These are phyloP conservation scores for Malbranchea zuffiana DNA, from an alignment of 2,329 filamentous ascomycete species.

Conservation along the genomic window DNA sequence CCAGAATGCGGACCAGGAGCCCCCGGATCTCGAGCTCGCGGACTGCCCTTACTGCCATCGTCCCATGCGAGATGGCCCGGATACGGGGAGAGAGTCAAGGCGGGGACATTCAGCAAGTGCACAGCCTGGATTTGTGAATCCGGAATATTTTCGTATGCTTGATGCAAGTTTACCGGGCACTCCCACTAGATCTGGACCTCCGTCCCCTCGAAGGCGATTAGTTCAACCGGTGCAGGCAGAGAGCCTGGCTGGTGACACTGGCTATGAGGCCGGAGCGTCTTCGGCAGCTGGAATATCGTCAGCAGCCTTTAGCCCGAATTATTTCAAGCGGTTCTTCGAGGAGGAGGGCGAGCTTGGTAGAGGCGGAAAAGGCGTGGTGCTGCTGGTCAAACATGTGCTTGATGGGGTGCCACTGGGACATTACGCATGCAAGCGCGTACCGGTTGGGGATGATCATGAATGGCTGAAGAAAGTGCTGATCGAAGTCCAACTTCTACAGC, in stretches of 20 bases:
- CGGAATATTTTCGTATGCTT: constrained; percentile 92
- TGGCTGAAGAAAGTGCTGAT: constrained; percentile 92
- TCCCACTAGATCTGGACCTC: constrained; percentile 21
- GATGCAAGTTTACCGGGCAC: constrained; percentile 43
- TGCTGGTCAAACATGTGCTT: constrained; percentile 85
- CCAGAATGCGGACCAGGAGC: constrained; percentile 45
- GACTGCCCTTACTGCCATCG: constrained; percentile 90
- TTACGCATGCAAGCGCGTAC: constrained; percentile 94
- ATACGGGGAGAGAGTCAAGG: constrained; percentile 28
- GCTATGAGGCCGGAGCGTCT: neutral
- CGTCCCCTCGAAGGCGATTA: constrained; percentile 41
- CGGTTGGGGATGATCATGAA: constrained; percentile 84
- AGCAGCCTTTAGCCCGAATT: constrained; percentile 80
- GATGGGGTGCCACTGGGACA: constrained; percentile 80
- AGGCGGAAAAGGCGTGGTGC: constrained; percentile 87
- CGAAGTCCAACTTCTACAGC: constrained; percentile 85
- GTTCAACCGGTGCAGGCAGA: constrained; percentile 37
- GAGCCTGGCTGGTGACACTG: constrained; percentile 7
- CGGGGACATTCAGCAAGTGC: constrained; percentile 23
- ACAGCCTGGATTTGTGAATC: constrained; percentile 65
- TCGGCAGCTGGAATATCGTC: constrained; percentile 58
- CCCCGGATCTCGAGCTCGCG: constrained; percentile 44
- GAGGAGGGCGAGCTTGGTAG: constrained; percentile 77
- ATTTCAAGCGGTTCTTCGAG: constrained; percentile 86
- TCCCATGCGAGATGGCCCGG: constrained; percentile 45